Base-by-base conservation (phyloP, 2,329 filamentous ascomycete genomes). In the Aspergillus felis region DNA sequence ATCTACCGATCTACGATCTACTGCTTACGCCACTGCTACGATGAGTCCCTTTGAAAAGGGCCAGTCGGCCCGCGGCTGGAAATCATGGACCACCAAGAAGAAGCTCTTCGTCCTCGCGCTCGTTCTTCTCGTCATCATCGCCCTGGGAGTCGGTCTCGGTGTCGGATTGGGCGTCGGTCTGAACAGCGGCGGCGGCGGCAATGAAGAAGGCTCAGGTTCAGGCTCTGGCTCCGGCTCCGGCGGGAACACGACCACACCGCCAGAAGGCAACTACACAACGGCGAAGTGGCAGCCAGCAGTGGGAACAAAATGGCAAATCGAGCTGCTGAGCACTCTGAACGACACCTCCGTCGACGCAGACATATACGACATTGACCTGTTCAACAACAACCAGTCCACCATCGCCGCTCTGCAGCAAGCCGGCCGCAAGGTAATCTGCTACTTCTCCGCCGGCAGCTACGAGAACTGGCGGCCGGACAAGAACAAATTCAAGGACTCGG, bases 381-480 rank as follows among this genome's bases (percentile, higher is more conserved):
- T 87, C 69, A 76, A 81, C 56, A 83, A 82, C 52, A 70, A 75
- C 5, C 73, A 75, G 14, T 66, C 72, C 6, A 78, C 74, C 1
- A 82, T 87, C 52, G 59, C 71, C 3, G 68, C 70, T 4, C 74
- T 87, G 14, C 81, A 86, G 46, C 61, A 63, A 3, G 66, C 78
- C 28, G 82, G 80, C 8, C 83, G 83, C 66, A 85, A 82, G 60
- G 83, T 90, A 54, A 86, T 91, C 57, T 91, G 88, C 76, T 91
- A 91, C 74, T 91, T 91, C 75, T 87, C 84, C 53, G 87, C 86
- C 0, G 88, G 88, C 1, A 87, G 84, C 7, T 89, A 82, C 64
- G 88, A 91, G 71, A 69, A 84, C 53, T 84, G 81, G 76, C 80
- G 88, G 3, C 72, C 79, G 0, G 88, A 91, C 67, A 78, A 79